A percentile compares a stretch with the other conserved stretches of the same genome.
Evolutionary conservation across 73 alveolate genomes (phyloP).

Genomic region (Tetrahymena elliotti): DNA sequence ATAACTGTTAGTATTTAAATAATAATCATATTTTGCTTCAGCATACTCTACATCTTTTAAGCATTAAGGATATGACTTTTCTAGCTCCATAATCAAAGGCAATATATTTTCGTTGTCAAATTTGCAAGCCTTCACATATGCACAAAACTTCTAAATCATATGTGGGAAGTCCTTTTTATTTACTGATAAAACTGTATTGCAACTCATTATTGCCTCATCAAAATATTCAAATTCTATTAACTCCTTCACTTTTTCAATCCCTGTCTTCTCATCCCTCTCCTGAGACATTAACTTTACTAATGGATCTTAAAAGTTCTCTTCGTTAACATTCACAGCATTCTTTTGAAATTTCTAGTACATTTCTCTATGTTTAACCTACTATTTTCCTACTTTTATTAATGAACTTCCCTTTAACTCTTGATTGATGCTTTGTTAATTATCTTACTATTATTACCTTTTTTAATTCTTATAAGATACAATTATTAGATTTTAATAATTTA

Average conservation of each 20-base stretch:
- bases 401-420: neutral
- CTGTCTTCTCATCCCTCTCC: neutral
- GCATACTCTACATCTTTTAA: neutral
- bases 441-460: too few species aligned
- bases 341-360: neutral
- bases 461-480: neutral
- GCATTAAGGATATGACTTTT: neutral
- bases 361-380: too few species aligned
- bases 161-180: neutral
- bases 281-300: neutral
- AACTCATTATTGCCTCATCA: neutral
- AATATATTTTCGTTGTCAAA: neutral
- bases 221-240: neutral
- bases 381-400: too few species aligned
- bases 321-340: neutral
- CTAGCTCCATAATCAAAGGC: neutral
- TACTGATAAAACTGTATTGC: neutral
- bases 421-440: too few species aligned
- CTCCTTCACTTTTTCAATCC: neutral
- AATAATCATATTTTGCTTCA: neutral
- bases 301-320: neutral
- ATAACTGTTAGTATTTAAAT: neutral
- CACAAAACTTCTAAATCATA: neutral
- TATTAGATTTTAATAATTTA: neutral
- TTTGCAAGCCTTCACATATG: neutral